A percentile compares a stretch with the other conserved stretches of the same genome.
These are phyloP conservation scores for Saccharomyces hybrid DNA, from an alignment of 1,139 yeast genomes.

Conservation along the genomic window DNA sequence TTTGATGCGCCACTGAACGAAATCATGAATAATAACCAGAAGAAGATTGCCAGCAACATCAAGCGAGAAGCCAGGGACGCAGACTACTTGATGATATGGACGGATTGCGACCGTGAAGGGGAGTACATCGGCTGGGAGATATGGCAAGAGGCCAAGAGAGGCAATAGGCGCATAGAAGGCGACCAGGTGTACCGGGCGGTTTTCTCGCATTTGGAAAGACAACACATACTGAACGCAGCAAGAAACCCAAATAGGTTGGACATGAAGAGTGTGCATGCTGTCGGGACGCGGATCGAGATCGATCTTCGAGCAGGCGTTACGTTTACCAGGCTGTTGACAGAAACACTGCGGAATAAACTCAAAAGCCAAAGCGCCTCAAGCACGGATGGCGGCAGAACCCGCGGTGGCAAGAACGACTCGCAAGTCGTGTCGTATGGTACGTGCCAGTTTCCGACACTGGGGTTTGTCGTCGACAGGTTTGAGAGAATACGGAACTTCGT, in stretches of 20 bases:
- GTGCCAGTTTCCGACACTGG: conserved; percentile 94
- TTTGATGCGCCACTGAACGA: conserved; percentile 60
- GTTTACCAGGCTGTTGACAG: conserved; percentile 59
- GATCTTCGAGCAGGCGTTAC: conserved; percentile 87
- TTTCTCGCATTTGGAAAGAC: conserved; percentile 78
- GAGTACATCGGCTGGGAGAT: conserved; percentile 92
- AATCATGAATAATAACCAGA: conserved; percentile 36
- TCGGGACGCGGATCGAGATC: conserved; percentile 73
- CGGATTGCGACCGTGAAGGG: conserved; percentile 98
- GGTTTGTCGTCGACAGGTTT: conserved; percentile 93
- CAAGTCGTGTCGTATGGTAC: conserved; percentile 71
- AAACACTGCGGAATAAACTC: conserved; percentile 25
- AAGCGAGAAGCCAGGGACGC: conserved; percentile 54
- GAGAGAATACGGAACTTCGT: conserved; percentile 63
- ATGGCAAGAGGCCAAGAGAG: conserved; percentile 53
- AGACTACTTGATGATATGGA: conserved; percentile 80
- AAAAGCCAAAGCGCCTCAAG: conserved; percentile 13
- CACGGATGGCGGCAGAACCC: conserved; percentile 16
- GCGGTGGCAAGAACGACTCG: conserved; percentile 21
- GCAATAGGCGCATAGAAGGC: conserved; percentile 40
- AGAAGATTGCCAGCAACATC: conserved; percentile 62
- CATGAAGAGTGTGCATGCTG: conserved; percentile 71
- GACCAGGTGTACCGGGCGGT: conserved; percentile 59
- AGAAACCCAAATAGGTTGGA: conserved; percentile 56
- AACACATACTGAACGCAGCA: conserved; percentile 73